A percentile compares a stretch with the other conserved stretches of the same genome.
phyloP scores from a whole-genome alignment of 371 early-diverging fungal species.

The Mucor irregularis region DNA sequence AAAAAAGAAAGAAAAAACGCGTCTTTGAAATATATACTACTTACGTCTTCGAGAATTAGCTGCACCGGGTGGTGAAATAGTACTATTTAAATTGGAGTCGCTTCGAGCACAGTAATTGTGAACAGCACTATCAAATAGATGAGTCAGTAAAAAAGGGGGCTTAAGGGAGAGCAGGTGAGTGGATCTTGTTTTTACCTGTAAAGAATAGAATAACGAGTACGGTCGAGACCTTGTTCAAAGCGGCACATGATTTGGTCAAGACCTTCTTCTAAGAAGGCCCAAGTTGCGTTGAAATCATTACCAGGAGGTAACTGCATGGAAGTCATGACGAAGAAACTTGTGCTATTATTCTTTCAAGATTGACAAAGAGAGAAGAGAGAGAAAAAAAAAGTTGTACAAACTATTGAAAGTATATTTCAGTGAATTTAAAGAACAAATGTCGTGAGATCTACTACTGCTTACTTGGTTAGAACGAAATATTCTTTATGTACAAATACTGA shows the following conservation, averaged over 20 bases:
- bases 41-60: conserved; percentile 36
- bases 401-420: too few relatives aligned
- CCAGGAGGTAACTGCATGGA: conserved; percentile 41
- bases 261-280: conserved; percentile 76
- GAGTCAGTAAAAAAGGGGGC: too few relatives aligned
- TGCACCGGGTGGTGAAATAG: conserved; percentile 9
- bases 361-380: neutral
- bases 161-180: too few relatives aligned
- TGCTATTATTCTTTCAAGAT: neutral
- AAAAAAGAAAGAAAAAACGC: neutral
- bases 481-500: too few relatives aligned
- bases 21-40: neutral
- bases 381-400: neutral
- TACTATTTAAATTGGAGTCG: conserved; percentile 20
- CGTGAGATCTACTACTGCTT: too few relatives aligned
- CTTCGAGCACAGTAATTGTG: conserved; percentile 82
- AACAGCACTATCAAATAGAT: conserved; percentile 59
- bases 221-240: conserved; percentile 74
- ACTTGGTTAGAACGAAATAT: too few relatives aligned
- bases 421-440: too few relatives aligned
- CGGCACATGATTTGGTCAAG: conserved; percentile 81
- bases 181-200: conserved; percentile 75
- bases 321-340: too few relatives aligned
- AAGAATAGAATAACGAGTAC: conserved; percentile 78
- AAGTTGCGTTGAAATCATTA: conserved; percentile 67